A percentile compares a stretch with the other conserved stretches of the same genome.
These are phyloP conservation scores for Hypomyces rosellus DNA, from an alignment of 2,329 filamentous ascomycete species.

Conservation along the genomic window DNA sequence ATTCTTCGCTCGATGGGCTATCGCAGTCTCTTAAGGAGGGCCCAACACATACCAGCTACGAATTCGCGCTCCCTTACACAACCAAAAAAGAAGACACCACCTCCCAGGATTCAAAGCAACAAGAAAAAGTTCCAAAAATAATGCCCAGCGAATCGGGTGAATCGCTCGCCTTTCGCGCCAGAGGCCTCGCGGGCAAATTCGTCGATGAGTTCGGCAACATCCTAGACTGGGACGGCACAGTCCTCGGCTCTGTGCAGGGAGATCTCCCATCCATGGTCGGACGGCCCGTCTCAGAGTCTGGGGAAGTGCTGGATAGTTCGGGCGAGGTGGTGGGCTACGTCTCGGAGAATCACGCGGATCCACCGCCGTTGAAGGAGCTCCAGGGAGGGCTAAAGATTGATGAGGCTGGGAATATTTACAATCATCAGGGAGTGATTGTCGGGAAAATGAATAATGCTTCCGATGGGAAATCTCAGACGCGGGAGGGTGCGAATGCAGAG, in stretches of 20 bases:
- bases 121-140: slow-evolving; percentile 35
- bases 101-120: slow-evolving; percentile 8
- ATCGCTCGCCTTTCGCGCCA: slow-evolving; percentile 28
- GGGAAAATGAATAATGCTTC: slow-evolving; percentile 52
- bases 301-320: slow-evolving; percentile 63
- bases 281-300: slow-evolving; percentile 37
- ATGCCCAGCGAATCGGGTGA: slow-evolving; percentile 31
- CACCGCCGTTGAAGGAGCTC: slow-evolving; percentile 44
- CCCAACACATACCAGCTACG: neutral
- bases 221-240: slow-evolving; percentile 42
- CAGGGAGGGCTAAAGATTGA: slow-evolving; percentile 50
- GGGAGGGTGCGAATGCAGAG: neutral
- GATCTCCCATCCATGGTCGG: slow-evolving; percentile 52
- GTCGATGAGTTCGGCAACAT: slow-evolving; percentile 52
- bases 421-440: slow-evolving; percentile 50
- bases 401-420: slow-evolving; percentile 50
- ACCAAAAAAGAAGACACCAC: neutral
- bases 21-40: neutral
- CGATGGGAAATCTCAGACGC: neutral
- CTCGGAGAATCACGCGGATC: slow-evolving; percentile 45
- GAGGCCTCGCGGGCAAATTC: slow-evolving; percentile 39
- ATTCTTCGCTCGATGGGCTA: too few relatives aligned
- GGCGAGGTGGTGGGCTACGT: slow-evolving; percentile 76
- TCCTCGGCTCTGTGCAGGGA: slow-evolving; percentile 46
- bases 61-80: neutral